Base-by-base conservation (phyloP, 2,329 filamentous ascomycete genomes). In the Ophiostoma populinum region DNA sequence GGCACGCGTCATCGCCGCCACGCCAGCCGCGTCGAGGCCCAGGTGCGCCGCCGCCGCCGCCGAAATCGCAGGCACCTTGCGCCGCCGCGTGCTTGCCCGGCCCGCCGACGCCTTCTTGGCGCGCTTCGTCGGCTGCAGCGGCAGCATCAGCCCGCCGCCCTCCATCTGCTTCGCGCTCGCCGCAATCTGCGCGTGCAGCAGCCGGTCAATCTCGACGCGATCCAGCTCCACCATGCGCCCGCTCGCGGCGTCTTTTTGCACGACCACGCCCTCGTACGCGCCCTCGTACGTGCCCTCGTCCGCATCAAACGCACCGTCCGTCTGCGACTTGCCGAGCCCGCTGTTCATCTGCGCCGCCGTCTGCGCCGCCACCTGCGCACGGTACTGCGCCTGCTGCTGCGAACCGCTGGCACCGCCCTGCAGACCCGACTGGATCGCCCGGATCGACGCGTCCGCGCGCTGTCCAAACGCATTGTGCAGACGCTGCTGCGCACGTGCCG, bases 121-220 rank as follows among this genome's bases (percentile, higher is more conserved):
- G n/a, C n/a, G n/a, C n/a, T n/a, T n/a, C 4, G 24, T 21, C 30
- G 11, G 62, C 44, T 67, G 63, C 9, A 85, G 61, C 2, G 80
- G 75, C 13, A 85, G 53, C 77, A 86, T 82, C 39, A 86, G 57
- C 7, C 80, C 73, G 29, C 73, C 80, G 32, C 74, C 80, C 50
- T 86, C 76, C 61, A 83, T 76, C 43, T 63, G 61, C 51, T 69
- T 72, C 7, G 75, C 75, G 44, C 67, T 65, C 30, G 70, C 66
- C 35, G 71, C 64, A 41, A 86, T 72, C 45, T 76, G 71, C 34
- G 66, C 61, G 44, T 80, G 77, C 46, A 87, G 69, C 49, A 80
- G 59, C 30, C 63, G 58, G 48, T 87, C 80, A 40, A 82, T 74
- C 36, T 75, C 70, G 5, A 73, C 53, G 34, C 69, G 61, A 17